These are phyloP conservation scores for Phytophthora brassicae DNA, from an alignment of 352 stramenopile species.

Conservation along the genomic window DNA sequence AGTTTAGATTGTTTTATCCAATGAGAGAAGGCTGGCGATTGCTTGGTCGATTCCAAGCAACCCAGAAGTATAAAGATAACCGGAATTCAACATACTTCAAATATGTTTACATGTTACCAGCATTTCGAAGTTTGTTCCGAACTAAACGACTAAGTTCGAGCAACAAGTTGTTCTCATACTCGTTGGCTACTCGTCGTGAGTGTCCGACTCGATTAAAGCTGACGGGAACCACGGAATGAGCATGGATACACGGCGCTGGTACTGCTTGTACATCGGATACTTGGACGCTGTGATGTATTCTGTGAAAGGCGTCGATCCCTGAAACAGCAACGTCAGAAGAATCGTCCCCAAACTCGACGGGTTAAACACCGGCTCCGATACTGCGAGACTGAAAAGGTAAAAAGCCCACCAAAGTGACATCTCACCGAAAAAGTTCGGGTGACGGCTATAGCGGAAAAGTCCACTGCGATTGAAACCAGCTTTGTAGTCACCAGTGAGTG, in stretches of 20 bases:
- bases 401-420: conserved; percentile 90
- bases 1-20: too few species aligned
- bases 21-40: too few species aligned
- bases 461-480: conserved; percentile 83
- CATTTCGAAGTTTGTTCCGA: too few species aligned
- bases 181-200: conserved; percentile 7
- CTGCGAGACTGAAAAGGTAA: conserved; percentile 88
- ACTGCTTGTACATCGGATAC: conserved; percentile 89
- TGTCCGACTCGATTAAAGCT: not conserved
- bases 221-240: conserved; percentile 44
- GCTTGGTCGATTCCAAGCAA: too few species aligned
- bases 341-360: conserved; percentile 78
- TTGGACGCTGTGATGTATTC: conserved; percentile 89
- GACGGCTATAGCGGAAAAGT: conserved; percentile 90
- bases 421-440: conserved; percentile 94
- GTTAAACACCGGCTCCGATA: conserved; percentile 57
- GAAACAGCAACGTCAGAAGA: conserved; percentile 88
- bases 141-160: too few species aligned
- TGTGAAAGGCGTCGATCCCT: conserved; percentile 88
- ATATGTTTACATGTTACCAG: too few species aligned
- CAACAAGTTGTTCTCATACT: not conserved
- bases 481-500: conserved; percentile 69
- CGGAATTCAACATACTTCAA: too few species aligned
- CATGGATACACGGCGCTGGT: conserved; percentile 76
- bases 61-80: too few species aligned